Evolutionary conservation across 2,329 filamentous ascomycete genomes (phyloP).

Genomic region (Venturia effusa): DNA sequence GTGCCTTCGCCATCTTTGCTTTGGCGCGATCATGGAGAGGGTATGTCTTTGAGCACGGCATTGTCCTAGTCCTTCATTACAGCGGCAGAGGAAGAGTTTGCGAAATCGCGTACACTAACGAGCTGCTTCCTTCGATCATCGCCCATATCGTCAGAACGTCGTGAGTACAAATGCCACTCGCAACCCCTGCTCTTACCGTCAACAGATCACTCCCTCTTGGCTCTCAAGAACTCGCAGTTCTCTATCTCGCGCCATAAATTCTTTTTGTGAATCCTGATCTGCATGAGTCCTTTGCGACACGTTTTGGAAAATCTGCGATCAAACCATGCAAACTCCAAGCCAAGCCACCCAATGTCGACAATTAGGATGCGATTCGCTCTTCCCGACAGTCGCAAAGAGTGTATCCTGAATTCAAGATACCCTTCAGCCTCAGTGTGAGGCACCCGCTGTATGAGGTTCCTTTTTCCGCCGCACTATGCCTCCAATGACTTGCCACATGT

Average conservation of each 20-base stretch:
- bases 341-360: background rate
- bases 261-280: background rate
- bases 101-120: no score
- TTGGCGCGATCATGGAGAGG: background rate
- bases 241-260: background rate
- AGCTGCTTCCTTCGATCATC: no score
- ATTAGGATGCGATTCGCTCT: background rate
- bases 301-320: background rate
- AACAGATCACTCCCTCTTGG: no score
- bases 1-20: background rate
- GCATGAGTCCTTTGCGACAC: background rate
- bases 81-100: background rate
- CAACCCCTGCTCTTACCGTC: background rate
- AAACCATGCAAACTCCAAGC: background rate
- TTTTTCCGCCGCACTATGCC: background rate
- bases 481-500: background rate
- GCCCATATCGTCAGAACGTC: no score
- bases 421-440: background rate
- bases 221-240: background rate
- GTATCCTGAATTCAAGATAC: background rate
- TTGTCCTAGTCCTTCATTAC: background rate
- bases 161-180: no score
- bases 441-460: conserved; percentile 5
- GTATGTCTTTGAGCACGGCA: background rate
- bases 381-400: background rate